Evolutionary conservation across 2,329 filamentous ascomycete species (phyloP).

Genomic region (Pseudogymnoascus sp.): DNA sequence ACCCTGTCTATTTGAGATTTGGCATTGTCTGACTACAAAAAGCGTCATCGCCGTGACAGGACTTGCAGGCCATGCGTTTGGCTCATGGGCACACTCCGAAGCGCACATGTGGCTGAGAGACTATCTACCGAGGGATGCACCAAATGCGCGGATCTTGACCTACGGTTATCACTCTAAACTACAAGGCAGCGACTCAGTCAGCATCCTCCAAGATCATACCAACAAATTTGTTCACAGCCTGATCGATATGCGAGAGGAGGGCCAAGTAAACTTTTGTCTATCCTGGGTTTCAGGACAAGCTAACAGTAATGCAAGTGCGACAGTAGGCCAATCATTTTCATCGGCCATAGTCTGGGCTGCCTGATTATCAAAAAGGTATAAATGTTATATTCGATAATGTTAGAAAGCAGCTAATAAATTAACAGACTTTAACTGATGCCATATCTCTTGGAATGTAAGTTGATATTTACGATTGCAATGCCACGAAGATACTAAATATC

Average conservation of each 20-base stretch:
- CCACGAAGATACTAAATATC: neutral
- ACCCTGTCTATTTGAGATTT: neutral
- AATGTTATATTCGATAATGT: neutral
- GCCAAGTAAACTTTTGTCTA: neutral
- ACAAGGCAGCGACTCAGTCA: neutral
- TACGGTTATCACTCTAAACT: slow-evolving; percentile 11
- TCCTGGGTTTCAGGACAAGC: neutral
- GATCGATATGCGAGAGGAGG: neutral
- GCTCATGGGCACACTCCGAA: slow-evolving; percentile 8
- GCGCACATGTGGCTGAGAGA: slow-evolving; percentile 14
- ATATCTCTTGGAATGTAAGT: neutral
- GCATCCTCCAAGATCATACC: neutral
- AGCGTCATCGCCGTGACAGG: slow-evolving; percentile 16
- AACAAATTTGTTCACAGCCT: neutral
- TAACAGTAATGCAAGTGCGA: neutral
- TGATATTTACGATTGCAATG: neutral
- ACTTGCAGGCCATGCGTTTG: slow-evolving; percentile 14
- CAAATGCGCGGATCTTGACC: slow-evolving; percentile 13
- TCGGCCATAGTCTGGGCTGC: neutral
- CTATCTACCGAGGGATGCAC: slow-evolving; percentile 8
- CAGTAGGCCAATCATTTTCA: neutral
- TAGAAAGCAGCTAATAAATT: neutral
- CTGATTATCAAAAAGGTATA: neutral
- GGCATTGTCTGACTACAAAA: neutral
- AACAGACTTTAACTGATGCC: neutral